Base-by-base conservation (phyloP, 2,329 filamentous ascomycete genomes). In the Penicillium decumbens region DNA sequence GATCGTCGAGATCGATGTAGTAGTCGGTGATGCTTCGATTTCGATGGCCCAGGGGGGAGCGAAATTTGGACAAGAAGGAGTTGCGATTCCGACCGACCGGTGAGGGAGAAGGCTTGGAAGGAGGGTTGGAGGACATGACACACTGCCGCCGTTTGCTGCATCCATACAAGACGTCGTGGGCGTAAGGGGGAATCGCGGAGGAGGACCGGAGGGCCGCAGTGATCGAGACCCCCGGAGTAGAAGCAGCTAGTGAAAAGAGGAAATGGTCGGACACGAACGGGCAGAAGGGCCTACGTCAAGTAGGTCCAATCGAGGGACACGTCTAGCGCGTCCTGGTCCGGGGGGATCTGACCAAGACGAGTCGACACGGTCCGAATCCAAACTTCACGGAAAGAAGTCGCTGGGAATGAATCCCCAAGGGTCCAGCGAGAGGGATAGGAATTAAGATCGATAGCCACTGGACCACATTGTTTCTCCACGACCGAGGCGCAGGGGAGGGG, bases 1-100 rank as follows among this genome's bases (percentile, higher is more conserved):
- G 81, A 57, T 85, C 80, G 56, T 84, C 80, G 25, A 79, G 77
- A 58, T 82, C 76, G 56, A 85, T 79, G 59, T 79, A 77, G 66
- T 80, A 83, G 53, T 84, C 81, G 59, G 78, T 75, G 60, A 82
- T 75, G 61, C 77, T 79, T 60, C 80, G 79, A 57, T 79, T 73
- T 43, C 73, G 67, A 52, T 70, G 68, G 39, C 76, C 70, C 59
- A 84, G 76, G 25, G 80, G 78, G 50, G 76, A 77, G 47, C 77
- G 77, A 56, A 84, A 73, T 59, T 77, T 77, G 49, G 79, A 78
- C 39, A 84, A 64, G 39, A 76, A 57, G 35, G 69, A 75, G 53
- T 55, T 63, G 61, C 68, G 68, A 63, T 69, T 70, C 57, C 72
- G 68, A 61, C 69, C 59, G 56, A 67, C 66, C 60, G 66, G 61